A percentile compares a stretch with the other conserved stretches of the same genome.
Evolutionary conservation across 805 yeast species (phyloP).

Genomic region (Wickerhamomyces sydowiorum): DNA sequence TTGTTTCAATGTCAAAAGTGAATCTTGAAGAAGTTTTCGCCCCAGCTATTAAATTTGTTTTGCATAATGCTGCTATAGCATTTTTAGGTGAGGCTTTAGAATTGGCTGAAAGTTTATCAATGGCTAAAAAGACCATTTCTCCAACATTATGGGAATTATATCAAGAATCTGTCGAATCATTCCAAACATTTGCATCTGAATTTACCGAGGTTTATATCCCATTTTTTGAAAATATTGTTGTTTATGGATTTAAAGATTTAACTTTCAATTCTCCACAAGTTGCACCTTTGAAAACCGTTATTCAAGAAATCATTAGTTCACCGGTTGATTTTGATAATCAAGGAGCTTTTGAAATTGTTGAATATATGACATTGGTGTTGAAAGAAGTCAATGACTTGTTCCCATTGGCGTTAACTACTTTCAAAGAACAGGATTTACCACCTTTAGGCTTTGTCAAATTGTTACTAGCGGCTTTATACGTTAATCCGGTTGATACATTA

Average conservation of each 20-base stretch:
- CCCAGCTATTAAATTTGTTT: conserved; percentile 55
- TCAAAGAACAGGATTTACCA: conserved; percentile 24
- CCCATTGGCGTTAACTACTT: conserved; percentile 7
- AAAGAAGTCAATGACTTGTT: conserved; percentile 12
- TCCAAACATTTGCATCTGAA: conserved; percentile 55
- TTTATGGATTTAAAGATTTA: conserved; percentile 38
- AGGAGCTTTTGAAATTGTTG: conserved; percentile 28
- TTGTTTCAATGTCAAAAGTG: conserved; percentile 57
- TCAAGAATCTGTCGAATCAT: conserved; percentile 42
- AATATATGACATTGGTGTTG: conserved; percentile 13
- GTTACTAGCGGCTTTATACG: conserved; percentile 55
- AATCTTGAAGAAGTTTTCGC: conserved; percentile 47
- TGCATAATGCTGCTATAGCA: conserved; percentile 52
- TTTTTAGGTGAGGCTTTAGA: conserved; percentile 62
- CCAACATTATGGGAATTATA: conserved; percentile 50
- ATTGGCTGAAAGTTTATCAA: conserved; percentile 48
- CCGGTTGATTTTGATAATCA: conserved; percentile 27
- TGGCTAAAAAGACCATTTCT: conserved; percentile 41
- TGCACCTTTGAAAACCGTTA: conserved; percentile 7
- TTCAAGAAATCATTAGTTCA: conserved; percentile 13
- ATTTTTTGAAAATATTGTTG: conserved; percentile 50
- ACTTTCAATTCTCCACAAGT: conserved; percentile 14
- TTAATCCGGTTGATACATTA: conserved; percentile 54
- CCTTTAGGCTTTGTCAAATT: conserved; percentile 50
- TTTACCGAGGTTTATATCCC: conserved; percentile 51